Base-by-base conservation (phyloP, 2,329 filamentous ascomycete species). In the Colletotrichum eleusines region DNA sequence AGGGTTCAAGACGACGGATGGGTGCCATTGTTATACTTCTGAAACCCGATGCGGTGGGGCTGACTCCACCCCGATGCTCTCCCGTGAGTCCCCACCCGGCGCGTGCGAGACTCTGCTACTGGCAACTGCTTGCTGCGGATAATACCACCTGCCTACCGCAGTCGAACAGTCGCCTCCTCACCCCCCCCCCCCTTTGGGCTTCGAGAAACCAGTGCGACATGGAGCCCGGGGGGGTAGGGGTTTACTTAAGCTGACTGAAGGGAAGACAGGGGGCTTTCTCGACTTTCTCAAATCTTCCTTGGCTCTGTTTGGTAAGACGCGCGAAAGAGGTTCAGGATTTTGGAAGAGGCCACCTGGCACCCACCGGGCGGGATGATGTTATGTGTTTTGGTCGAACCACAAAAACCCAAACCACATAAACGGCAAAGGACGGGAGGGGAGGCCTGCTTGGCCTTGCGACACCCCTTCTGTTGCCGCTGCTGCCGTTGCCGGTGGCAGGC, bases 121-220 rank as follows among this genome's bases (percentile, higher is more conserved):
- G 9, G 2, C 35, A 23, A 33, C 59, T 51, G 58, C 28, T 62
- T 11, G n/a, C 23, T 23, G 38, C 26, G 57, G 50, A 58, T 70
- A 44, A 58, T 70, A 61, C 63, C 68, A 70, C 68, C 63, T 70
- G 58, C 67, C 63, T 70, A 62, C 67, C 63, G 50, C 63, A 70
- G 67, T 70, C 42, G 67, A 53, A 50, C 40, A 16, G 42, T 33
- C 66, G 50, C 26, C 38, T 63, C 26, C 38, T 63, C 63, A 50
- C 42, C 38, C 38, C 54, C 68, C 63, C 67, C 48, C 67, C 55
- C 50, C 40, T 61, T 60, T 31, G 63, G 55, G 50, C 18, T 42
- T 33, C 28, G 14, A 28, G 40, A 6, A 31, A 46, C 9, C 44
- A 18, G 38, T 40, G 20, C 46, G 23, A 26, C 23, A 44, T 44